A percentile compares a stretch with the other conserved stretches of the same genome.
Evolutionary conservation across 306 rosid species (phyloP).

Genomic region (Malus orientalis): DNA sequence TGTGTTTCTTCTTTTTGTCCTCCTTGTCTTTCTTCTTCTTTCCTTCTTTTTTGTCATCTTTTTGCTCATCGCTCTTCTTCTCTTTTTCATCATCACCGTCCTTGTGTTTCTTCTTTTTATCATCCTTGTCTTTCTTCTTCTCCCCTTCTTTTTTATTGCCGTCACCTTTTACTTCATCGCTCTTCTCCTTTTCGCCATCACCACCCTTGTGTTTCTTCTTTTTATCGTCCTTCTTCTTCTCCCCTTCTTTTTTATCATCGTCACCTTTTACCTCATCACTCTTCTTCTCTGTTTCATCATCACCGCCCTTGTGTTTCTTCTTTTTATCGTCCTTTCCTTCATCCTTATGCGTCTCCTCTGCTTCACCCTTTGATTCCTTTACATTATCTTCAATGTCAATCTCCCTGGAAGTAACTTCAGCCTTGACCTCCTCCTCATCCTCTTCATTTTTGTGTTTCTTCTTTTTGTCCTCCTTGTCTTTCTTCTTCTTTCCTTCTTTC

Average conservation of each 20-base stretch:
- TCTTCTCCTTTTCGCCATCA: not conserved
- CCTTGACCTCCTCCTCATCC: not conserved
- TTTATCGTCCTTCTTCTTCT: not conserved
- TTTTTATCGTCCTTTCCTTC: slow-evolving; percentile 13
- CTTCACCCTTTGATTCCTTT: slow-evolving; percentile 17
- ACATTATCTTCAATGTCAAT: slow-evolving; percentile 23
- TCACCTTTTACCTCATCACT: not conserved
- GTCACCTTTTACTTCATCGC: not conserved
- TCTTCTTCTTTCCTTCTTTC: not conserved
- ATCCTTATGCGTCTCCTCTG: slow-evolving; percentile 15
- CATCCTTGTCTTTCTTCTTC: slow-evolving; percentile 4
- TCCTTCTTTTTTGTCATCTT: not conserved
- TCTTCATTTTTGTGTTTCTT: slow-evolving; percentile 9
- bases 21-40: not conserved
- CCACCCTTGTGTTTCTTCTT: slow-evolving; percentile 10
- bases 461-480: not conserved
- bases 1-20: slow-evolving; percentile 1
- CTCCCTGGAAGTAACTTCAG: slow-evolving; percentile 21
- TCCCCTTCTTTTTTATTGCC: slow-evolving; percentile 2
- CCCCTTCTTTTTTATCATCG: slow-evolving; percentile 1
- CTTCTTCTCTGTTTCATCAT: not conserved
- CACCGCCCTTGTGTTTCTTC: not conserved
- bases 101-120: not conserved
- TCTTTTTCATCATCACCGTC: not conserved
- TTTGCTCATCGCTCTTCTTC: not conserved